Evolutionary conservation across 768 basidiomycete genomes (phyloP).

Genomic region (Suillus ampliporus): DNA sequence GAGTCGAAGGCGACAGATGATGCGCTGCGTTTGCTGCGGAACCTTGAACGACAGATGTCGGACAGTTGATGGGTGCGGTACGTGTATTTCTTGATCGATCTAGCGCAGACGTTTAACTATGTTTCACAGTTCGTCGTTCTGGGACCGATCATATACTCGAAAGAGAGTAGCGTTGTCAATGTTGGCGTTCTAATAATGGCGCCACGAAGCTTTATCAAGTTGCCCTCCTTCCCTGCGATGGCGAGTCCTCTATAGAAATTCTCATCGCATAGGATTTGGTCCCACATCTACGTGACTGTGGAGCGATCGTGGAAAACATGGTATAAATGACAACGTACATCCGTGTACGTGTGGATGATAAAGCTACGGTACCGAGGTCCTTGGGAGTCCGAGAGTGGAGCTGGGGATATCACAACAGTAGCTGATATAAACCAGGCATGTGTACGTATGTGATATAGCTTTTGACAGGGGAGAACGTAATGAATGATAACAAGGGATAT

Average conservation of each 20-base stretch:
- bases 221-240: neutral
- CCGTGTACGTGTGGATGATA: neutral
- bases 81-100: neutral
- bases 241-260: neutral
- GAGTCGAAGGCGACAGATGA: slow-evolving; percentile 29
- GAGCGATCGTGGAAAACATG: neutral
- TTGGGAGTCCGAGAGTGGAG: slow-evolving; percentile 12
- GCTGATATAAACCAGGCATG: slow-evolving; percentile 7
- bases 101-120: neutral
- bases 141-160: neutral
- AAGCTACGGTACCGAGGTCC: neutral
- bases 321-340: slow-evolving; percentile 2
- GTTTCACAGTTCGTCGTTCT: neutral
- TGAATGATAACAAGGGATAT: neutral
- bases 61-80: slow-evolving; percentile 1
- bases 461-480: neutral
- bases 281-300: neutral
- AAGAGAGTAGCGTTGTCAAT: too few relatives aligned
- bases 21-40: slow-evolving; percentile 23
- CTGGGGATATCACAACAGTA: neutral
- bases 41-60: slow-evolving; percentile 18
- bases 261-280: neutral
- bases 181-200: neutral
- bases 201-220: neutral
- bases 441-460: neutral